Evolutionary conservation across 768 basidiomycete genomes (phyloP), one percentile per base, ranked within the genome.

Genomic region (Mycena sanguinolenta): DNA sequence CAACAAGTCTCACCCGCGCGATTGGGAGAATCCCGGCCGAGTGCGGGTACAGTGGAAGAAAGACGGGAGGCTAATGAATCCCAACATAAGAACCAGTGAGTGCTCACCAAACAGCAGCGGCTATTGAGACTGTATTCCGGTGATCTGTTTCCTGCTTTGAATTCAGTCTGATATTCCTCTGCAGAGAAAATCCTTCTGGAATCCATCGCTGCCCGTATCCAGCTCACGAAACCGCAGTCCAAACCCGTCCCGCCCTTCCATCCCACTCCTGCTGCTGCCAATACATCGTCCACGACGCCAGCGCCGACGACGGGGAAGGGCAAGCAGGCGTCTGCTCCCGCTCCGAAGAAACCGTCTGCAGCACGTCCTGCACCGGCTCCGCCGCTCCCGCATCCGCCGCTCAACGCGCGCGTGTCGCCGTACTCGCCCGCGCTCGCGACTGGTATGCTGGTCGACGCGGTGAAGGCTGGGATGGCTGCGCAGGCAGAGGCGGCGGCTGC

Each of bases 21-120:
- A 99, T 80, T 99, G 97, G 97, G 97, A 94, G 77, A 99, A 99
- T 79, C 97, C 97, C 0, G 97, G 97, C 12, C 89, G 97, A 28
- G 95, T 99, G 68, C 90, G 95, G 72, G 94, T 99, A 27, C 94
- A 94, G 77, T 95, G 93, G 92, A 95, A 94, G 87, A 92, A 92
- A 79, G 92, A 95, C 68, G 94, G 87, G 2, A 79, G 80, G 58
- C 84, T 92, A 12, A 81, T 92, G 68, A 92, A 95, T 75, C 84
- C 87, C 3, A 76, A 79, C n/a, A 90, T 95, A 76, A 90, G 88
- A 82, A 92, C 91, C 36, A 95, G 94, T 95, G 77, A 74, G 67
- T 63, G 21, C 25, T 30, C 36, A 38, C 39, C 16, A 17, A 39
- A 34, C 32, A 34, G 32, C 32, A 4, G 32, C 32, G 6, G 39